Conservation (phyloP, 2,329 filamentous ascomycete species). For the Emergomyces pasteurianus region DNA sequence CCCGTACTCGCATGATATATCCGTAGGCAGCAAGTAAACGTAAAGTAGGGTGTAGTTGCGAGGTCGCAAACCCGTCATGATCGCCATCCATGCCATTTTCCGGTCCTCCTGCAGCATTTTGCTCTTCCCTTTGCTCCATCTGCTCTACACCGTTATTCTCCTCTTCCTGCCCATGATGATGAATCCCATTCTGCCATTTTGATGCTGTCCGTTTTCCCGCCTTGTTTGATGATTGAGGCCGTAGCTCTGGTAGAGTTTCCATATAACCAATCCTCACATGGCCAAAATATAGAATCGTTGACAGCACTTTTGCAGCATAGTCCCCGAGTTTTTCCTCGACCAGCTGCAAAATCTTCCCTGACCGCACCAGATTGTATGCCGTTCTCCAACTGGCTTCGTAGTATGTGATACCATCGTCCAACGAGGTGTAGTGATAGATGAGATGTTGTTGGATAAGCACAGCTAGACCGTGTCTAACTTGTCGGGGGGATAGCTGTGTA, state of each 20-base stretch:
- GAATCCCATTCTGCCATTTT: constrained; percentile 16
- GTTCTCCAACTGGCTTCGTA: constrained; percentile 76
- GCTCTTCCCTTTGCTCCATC: constrained; percentile 12
- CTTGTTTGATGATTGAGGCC: constrained; percentile 10
- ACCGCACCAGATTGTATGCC: constrained; percentile 71
- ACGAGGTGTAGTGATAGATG: constrained; percentile 58
- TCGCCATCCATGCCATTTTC: constrained; percentile 14
- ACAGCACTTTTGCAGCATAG: constrained; percentile 61
- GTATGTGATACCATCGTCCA: constrained; percentile 51
- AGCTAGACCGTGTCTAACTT: constrained; percentile 69
- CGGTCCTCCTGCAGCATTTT: constrained; percentile 6
- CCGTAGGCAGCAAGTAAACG: constrained; percentile 30
- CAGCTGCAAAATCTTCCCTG: constrained; percentile 67
- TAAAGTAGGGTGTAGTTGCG: constrained; percentile 26
- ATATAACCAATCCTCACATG: constrained; percentile 50
- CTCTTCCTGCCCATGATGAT: constrained; percentile 12
- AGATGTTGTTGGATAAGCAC: constrained; percentile 84
- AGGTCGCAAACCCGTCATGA: constrained; percentile 12
- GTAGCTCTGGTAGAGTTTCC: constrained; percentile 27
- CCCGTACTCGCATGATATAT: constrained; percentile 28
- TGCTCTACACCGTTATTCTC: constrained; percentile 4
- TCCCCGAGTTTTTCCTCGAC: constrained; percentile 62
- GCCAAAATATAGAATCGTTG: constrained; percentile 63
- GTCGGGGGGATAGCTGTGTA: constrained; percentile 59
- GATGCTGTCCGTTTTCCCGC: constrained; percentile 7